Evolutionary conservation across 2,329 filamentous ascomycete genomes (phyloP).

Genomic region (Onygenales sp.): DNA sequence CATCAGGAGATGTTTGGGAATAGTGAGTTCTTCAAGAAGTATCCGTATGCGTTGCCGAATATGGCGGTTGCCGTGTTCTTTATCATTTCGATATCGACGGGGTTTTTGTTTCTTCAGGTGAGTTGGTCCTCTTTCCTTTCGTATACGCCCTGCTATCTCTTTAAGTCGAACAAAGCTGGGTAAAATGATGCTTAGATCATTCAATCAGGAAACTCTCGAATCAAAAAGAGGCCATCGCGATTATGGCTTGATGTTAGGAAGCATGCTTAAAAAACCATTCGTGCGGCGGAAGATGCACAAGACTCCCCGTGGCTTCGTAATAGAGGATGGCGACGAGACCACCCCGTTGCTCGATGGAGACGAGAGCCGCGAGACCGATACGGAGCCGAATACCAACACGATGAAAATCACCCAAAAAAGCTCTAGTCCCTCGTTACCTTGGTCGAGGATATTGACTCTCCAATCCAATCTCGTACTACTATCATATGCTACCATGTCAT

Average conservation of each 20-base stretch:
- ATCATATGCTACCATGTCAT: constrained; percentile 68
- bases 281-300: constrained; percentile 16
- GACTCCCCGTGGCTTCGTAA: constrained; percentile 7
- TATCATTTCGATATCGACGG: constrained; percentile 62
- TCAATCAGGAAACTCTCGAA: constrained; percentile 63
- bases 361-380: constrained; percentile 9
- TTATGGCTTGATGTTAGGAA: constrained; percentile 65
- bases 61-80: constrained; percentile 69
- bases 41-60: constrained; percentile 79
- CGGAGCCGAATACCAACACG: constrained; percentile 8
- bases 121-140: constrained; percentile 1
- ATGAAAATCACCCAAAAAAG: constrained; percentile 19
- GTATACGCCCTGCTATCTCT: too few species aligned
- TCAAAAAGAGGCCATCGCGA: constrained; percentile 59
- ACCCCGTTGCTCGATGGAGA: constrained; percentile 23
- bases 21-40: constrained; percentile 59
- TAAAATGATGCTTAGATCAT: background rate
- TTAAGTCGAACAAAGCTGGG: too few species aligned
- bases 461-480: constrained; percentile 68
- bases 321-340: constrained; percentile 20
- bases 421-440: constrained; percentile 19
- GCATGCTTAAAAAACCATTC: constrained; percentile 46
- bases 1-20: constrained; percentile 62
- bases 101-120: constrained; percentile 67
- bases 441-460: constrained; percentile 59